Conservation (phyloP, 2,329 filamentous ascomycete genomes). For the Aureobasidium zeae region DNA sequence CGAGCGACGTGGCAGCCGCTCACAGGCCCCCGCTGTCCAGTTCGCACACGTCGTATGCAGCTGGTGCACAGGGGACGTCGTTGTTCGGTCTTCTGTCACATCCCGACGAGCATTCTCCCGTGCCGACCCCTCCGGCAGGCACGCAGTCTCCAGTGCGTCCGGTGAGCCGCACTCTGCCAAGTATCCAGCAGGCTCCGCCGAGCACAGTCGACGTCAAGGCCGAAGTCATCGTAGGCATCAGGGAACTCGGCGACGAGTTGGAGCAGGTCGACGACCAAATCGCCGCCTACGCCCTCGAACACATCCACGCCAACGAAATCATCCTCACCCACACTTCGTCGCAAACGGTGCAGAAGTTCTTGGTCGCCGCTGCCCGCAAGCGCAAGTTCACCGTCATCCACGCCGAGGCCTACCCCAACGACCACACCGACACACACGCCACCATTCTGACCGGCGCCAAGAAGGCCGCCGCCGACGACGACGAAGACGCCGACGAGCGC, state of each 20-base stretch:
- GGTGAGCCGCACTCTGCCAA: background rate
- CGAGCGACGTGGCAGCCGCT: background rate
- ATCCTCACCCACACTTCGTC: constrained; percentile 85
- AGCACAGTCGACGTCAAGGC: constrained; percentile 61
- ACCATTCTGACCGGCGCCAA: constrained; percentile 48
- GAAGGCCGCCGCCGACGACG: constrained; percentile 37
- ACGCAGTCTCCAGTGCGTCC: constrained; percentile 24
- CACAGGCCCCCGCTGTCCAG: constrained; percentile 51
- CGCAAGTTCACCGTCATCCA: constrained; percentile 87
- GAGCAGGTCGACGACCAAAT: constrained; percentile 90
- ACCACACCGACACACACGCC: constrained; percentile 54
- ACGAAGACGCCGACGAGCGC: constrained; percentile 44
- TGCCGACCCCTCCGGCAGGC: constrained; percentile 43
- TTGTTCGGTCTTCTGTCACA: constrained; percentile 84
- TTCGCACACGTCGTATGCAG: constrained; percentile 55
- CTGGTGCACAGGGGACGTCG: constrained; percentile 53
- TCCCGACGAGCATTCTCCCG: constrained; percentile 37
- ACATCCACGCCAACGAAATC: constrained; percentile 88
- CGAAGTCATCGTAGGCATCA: constrained; percentile 87
- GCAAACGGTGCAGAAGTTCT: constrained; percentile 77
- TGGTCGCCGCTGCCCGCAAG: constrained; percentile 78
- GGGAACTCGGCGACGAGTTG: constrained; percentile 92
- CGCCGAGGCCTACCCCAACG: constrained; percentile 63
- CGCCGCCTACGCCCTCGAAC: constrained; percentile 74
- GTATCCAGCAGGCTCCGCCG: constrained; percentile 23